Evolutionary conservation across 257 asterid genomes (phyloP), one percentile per base, ranked within the genome.

Genomic region (Echium plantagineum): DNA sequence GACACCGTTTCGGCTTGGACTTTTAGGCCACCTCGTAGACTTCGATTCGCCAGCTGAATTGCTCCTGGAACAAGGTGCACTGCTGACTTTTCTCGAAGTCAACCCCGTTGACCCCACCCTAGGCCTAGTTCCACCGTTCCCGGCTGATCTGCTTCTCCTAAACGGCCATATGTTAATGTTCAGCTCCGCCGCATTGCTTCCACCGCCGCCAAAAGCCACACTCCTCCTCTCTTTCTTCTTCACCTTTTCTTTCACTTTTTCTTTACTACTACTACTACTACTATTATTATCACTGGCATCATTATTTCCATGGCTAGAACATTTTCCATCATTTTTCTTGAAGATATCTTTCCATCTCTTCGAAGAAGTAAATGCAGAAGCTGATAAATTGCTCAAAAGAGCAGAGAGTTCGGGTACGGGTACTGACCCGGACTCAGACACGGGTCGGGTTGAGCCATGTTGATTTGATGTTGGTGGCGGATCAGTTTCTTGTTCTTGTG

Each of bases 11-110:
- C 98, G 77, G 64, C 59, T 69, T 3, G 96, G 96, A 66, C 98
- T 91, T 49, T 67, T 74, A 0, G 95, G 94, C 85, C 81, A 75
- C 57, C 84, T 91, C 65, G 85, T 74, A 12, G 93, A 81, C 73
- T 90, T 90, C 19, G 96, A 87, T 21, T 90, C 98, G 1, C 98
- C 96, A 0, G 81, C 73, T 0, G 98, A 91, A 84, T 91, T 91
- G 16, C 98, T 91, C 73, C 98, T 57, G 12, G 98, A 91, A 69
- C 98, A 91, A 52, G 98, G 98, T 21, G 98, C 96, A 65, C 97
- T 88, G 58, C 97, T 88, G 67, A 80, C 95, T 66, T 85, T 91
- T 77, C 98, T 78, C 15, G 78, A 57, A 28, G 77, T 52, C 51
- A 64, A 63, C 17, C 64, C 67, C 19, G 62, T 19, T 9, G 35